Percentiles rank a stretch among this genome's conserved stretches.
Evolutionary conservation across 2,329 filamentous ascomycete genomes (phyloP).

Genomic region (Zymoseptoria ardabiliae): DNA sequence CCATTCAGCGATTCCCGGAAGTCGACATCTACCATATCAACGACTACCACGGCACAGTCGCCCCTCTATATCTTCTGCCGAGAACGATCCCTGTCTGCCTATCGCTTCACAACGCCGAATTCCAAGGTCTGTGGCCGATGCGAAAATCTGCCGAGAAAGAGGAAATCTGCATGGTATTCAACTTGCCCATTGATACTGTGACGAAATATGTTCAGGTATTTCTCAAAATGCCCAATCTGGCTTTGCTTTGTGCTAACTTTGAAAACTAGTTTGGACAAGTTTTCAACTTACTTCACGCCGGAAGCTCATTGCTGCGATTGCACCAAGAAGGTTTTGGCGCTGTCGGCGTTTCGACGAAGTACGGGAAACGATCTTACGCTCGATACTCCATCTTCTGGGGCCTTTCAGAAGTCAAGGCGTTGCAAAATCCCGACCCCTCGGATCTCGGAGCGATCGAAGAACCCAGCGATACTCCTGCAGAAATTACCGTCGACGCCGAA

Average conservation of each 20-base stretch:
- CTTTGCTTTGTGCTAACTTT: too few species aligned
- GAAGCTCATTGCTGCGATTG: slow-evolving; percentile 54
- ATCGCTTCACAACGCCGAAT: slow-evolving; percentile 61
- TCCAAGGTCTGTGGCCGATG: slow-evolving; percentile 61
- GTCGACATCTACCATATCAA: slow-evolving; percentile 58
- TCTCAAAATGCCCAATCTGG: too few species aligned
- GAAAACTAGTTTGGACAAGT: slow-evolving; percentile 51
- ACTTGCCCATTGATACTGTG: slow-evolving; percentile 49
- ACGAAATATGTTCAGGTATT: slow-evolving; percentile 46
- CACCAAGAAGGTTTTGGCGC: slow-evolving; percentile 58
- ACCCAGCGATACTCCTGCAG: slow-evolving; percentile 37
- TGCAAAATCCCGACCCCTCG: slow-evolving; percentile 58
- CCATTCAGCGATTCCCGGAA: slow-evolving; percentile 50
- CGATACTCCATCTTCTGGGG: slow-evolving; percentile 62
- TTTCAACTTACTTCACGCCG: slow-evolving; percentile 59
- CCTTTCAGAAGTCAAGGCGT: slow-evolving; percentile 51
- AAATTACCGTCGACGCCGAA: slow-evolving; percentile 44
- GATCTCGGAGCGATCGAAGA: slow-evolving; percentile 54
- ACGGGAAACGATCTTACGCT: slow-evolving; percentile 56
- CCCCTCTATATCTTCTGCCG: slow-evolving; percentile 56
- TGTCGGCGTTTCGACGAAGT: slow-evolving; percentile 61
- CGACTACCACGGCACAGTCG: slow-evolving; percentile 55
- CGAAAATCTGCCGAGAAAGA: slow-evolving; percentile 51
- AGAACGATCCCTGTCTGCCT: slow-evolving; percentile 53
- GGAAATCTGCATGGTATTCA: slow-evolving; percentile 58